Evolutionary conservation across 768 basidiomycete genomes (phyloP).

Genomic region (Xerocomellus amylosporus): DNA sequence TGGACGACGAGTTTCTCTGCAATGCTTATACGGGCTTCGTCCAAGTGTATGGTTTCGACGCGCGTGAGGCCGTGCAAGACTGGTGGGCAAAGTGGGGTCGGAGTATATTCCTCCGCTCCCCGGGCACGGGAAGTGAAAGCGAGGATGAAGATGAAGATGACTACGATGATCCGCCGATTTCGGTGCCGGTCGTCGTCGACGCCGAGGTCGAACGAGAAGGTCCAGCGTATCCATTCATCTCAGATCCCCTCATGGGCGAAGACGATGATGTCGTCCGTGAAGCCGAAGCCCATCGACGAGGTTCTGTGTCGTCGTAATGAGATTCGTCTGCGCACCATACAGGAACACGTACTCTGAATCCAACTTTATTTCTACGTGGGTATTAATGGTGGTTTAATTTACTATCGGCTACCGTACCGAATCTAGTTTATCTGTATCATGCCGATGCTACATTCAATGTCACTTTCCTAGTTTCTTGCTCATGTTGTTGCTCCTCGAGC

Average conservation of each 20-base stretch:
- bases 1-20: slow-evolving; percentile 38
- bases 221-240: slow-evolving; percentile 5
- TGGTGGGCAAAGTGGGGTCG: slow-evolving; percentile 60
- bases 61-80: slow-evolving; percentile 53
- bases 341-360: background rate
- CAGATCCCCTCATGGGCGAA: slow-evolving; percentile 15
- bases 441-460: slow-evolving; percentile 1
- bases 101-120: slow-evolving; percentile 3
- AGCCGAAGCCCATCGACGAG: background rate
- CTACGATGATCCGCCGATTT: background rate
- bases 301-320: background rate
- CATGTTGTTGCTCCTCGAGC: slow-evolving; percentile 30
- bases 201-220: slow-evolving; percentile 12
- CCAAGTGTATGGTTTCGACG: slow-evolving; percentile 46
- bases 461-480: slow-evolving; percentile 19
- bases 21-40: slow-evolving; percentile 50
- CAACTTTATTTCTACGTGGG: background rate
- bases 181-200: slow-evolving; percentile 8
- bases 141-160: background rate
- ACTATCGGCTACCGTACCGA: background rate
- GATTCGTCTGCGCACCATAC: background rate
- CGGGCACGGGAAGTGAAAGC: background rate
- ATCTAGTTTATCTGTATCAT: background rate
- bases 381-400: background rate
- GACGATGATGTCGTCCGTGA: slow-evolving; percentile 10